Conservation (phyloP, 495 filamentous ascomycete genomes). For the Daldinia bambusicola region DNA sequence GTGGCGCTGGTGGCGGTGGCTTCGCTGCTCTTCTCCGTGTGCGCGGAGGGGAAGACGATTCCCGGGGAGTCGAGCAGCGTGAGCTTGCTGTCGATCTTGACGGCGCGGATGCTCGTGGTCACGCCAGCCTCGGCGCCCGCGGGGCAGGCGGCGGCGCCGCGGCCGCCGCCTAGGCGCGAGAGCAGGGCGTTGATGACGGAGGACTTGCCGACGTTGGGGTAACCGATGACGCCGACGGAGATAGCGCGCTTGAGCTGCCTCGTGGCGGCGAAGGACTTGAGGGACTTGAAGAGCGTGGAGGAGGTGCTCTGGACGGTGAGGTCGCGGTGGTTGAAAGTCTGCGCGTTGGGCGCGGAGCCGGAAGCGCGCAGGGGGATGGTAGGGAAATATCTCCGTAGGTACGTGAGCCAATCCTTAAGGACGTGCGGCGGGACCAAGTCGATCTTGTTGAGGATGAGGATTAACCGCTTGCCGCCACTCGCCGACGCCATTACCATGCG, state of each 20-base stretch:
- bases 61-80: conserved; percentile 95
- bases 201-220: conserved; percentile 97
- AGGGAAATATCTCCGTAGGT: conserved; percentile 91
- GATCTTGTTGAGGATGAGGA: conserved; percentile 97
- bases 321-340: conserved; percentile 90
- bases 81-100: conserved; percentile 95
- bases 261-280: conserved; percentile 88
- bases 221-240: conserved; percentile 93
- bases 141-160: conserved; percentile 75
- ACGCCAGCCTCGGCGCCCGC: conserved; percentile 93
- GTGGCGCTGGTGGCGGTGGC: conserved; percentile 22
- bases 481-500: conserved; percentile 87
- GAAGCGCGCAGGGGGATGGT: conserved; percentile 92
- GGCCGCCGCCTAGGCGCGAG: conserved; percentile 78
- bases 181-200: conserved; percentile 96
- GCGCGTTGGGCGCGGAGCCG: conserved; percentile 82
- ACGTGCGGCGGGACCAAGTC: conserved; percentile 86
- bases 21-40: conserved; percentile 45
- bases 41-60: conserved; percentile 83
- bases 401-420: conserved; percentile 82
- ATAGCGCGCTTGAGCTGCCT: conserved; percentile 88
- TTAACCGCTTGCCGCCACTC: conserved; percentile 83
- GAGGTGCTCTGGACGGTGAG: conserved; percentile 88
- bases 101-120: conserved; percentile 85
- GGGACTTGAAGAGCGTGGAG: conserved; percentile 84